Evolutionary conservation across 768 basidiomycete genomes (phyloP).

Genomic region (Trametes maxima): DNA sequence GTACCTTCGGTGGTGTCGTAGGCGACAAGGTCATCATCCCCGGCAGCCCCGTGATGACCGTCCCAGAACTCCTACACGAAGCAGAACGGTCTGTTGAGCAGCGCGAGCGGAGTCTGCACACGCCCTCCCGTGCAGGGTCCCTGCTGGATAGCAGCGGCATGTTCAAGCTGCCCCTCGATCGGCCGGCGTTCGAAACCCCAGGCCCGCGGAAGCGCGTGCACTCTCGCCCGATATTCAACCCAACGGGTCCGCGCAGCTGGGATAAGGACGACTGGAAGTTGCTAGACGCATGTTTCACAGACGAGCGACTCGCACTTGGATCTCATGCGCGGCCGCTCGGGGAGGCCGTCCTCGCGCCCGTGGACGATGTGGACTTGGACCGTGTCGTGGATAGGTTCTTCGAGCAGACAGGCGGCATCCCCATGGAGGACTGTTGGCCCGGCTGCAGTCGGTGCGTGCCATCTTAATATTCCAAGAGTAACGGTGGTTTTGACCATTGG

Average conservation of each 20-base stretch:
- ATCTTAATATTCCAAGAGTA: background rate
- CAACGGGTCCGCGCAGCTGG: constrained; percentile 48
- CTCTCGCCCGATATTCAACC: constrained; percentile 12
- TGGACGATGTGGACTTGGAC: constrained; percentile 53
- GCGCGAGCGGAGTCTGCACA: constrained; percentile 17
- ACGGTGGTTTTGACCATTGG: background rate
- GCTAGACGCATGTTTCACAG: constrained; percentile 78
- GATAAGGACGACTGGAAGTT: constrained; percentile 78
- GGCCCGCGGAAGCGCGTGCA: constrained; percentile 3
- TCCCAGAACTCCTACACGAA: constrained; percentile 59
- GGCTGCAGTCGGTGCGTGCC: constrained; percentile 59
- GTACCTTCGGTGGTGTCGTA: constrained; percentile 46
- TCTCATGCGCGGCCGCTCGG: constrained; percentile 31
- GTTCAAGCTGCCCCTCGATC: constrained; percentile 7
- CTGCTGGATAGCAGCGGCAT: background rate
- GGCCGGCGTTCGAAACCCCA: constrained; percentile 18
- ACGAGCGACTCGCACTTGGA: constrained; percentile 59
- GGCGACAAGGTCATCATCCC: constrained; percentile 55
- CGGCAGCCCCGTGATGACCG: constrained; percentile 53
- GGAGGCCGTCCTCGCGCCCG: constrained; percentile 47
- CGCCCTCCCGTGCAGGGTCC: constrained; percentile 15
- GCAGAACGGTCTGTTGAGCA: constrained; percentile 50
- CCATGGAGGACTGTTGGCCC: constrained; percentile 30
- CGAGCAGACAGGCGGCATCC: constrained; percentile 46
- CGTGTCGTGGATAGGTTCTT: constrained; percentile 65